A percentile compares a stretch with the other conserved stretches of the same genome.
phyloP scores from a whole-genome alignment of 2,329 filamentous ascomycete genomes.

The Tricladium varicosporioides region DNA sequence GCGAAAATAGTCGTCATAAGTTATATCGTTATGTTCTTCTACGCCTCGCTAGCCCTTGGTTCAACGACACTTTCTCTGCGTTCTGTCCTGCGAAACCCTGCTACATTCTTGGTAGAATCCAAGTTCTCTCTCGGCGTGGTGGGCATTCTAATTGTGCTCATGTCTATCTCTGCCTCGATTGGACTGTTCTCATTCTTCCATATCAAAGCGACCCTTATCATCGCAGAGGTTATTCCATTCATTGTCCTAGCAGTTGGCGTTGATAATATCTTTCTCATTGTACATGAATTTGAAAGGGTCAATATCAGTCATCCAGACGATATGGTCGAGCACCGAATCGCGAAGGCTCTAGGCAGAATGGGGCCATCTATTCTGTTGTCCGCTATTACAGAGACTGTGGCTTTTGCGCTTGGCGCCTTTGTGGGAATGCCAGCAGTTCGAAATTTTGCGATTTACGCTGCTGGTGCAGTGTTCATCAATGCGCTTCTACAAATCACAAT shows the following conservation, averaged over 20 bases:
- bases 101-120: slow-evolving; percentile 85
- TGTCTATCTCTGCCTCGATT: slow-evolving; percentile 95
- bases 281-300: slow-evolving; percentile 95
- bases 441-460: slow-evolving; percentile 96
- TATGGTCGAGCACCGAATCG: slow-evolving; percentile 80
- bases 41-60: slow-evolving; percentile 88
- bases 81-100: slow-evolving; percentile 77
- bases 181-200: slow-evolving; percentile 90
- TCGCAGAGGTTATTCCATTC: slow-evolving; percentile 97
- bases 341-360: slow-evolving; percentile 89
- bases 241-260: slow-evolving; percentile 94
- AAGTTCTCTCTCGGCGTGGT: slow-evolving; percentile 95
- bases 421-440: slow-evolving; percentile 97
- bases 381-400: slow-evolving; percentile 89
- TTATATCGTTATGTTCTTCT: slow-evolving; percentile 98
- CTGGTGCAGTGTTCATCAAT: slow-evolving; percentile 95
- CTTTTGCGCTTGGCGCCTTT: slow-evolving; percentile 87
- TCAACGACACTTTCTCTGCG: slow-evolving; percentile 78
- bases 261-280: slow-evolving; percentile 98
- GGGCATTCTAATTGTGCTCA: slow-evolving; percentile 91
- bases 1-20: slow-evolving; percentile 95
- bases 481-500: slow-evolving; percentile 95
- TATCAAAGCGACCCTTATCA: slow-evolving; percentile 94
- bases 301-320: slow-evolving; percentile 90
- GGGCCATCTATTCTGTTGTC: slow-evolving; percentile 95